phyloP scores from a whole-genome alignment of 805 yeast species.

The Gaillardinia entomophila region DNA sequence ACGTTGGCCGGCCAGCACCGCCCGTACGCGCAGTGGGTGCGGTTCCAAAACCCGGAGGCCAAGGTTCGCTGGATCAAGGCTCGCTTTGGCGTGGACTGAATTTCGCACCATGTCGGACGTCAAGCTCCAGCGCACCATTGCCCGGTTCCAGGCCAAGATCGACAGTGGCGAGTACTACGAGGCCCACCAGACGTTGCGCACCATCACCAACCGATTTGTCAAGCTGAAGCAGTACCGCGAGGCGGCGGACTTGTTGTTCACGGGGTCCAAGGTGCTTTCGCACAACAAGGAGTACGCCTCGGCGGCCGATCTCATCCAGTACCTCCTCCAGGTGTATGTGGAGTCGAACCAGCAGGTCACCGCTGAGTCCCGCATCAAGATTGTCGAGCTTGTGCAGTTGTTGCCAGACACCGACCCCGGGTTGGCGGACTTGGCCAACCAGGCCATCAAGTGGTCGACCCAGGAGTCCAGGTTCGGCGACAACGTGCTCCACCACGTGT shows the following conservation, averaged over 20 bases:
- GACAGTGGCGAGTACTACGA: constrained; percentile 78
- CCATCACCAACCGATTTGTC: constrained; percentile 81
- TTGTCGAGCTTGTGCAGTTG: constrained; percentile 42
- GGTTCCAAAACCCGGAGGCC: no score
- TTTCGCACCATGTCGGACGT: constrained; percentile 8
- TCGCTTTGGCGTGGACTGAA: no score
- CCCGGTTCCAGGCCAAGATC: constrained; percentile 64
- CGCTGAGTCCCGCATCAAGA: constrained; percentile 33
- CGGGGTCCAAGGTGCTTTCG: constrained; percentile 64
- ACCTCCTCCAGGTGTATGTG: constrained; percentile 65
- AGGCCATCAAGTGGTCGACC: constrained; percentile 61
- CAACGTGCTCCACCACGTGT: constrained; percentile 62
- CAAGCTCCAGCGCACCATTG: constrained; percentile 55
- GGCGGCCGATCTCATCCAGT: constrained; percentile 69
- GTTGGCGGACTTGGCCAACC: constrained; percentile 60
- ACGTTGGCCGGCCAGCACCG: not conserved
- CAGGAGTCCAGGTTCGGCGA: constrained; percentile 57
- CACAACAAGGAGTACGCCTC: constrained; percentile 72
- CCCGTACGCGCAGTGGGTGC: not conserved
- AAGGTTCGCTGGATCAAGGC: no score
- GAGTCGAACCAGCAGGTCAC: constrained; percentile 34
- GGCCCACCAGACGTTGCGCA: constrained; percentile 91
- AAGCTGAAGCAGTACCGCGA: constrained; percentile 59
- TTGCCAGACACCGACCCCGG: constrained; percentile 42
- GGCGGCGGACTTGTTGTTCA: constrained; percentile 69